Base-by-base conservation (phyloP, 768 basidiomycete genomes). In the Mycena capillaripes region DNA sequence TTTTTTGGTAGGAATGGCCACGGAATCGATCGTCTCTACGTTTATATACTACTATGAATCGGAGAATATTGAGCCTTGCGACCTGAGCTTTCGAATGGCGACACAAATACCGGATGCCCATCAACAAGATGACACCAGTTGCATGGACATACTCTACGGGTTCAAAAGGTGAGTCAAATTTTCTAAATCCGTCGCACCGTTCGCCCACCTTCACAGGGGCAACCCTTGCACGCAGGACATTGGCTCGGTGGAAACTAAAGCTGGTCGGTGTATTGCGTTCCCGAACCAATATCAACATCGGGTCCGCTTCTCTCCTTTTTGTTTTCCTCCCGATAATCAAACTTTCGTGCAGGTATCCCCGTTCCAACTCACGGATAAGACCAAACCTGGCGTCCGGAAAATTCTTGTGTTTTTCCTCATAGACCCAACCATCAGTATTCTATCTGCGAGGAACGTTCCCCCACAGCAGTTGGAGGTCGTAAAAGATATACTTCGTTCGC, bases 341-440 rank as follows among this genome's bases (percentile, higher is more conserved):
- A 14, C 46, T 23, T 50, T 21, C 23, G 17, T 56, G 21, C 27
- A 67, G 66, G 66, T 59, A 32, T 61, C 58, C 9, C 79, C 84
- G 21, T 87, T 86, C 76, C 67, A 76, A 29, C 81, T 86, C 23
- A 69, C 57, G 3, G 83, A 86, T 72, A 73, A 72, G 0, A 79
- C 79, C 19, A 81, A 81, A 60, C 82, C 81, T 4, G 86, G 85
- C 4, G 78, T 83, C 63, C 77, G 84, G 56, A 87, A 84, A 73
- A 82, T 87, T 23, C 72, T 86, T 16, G 82, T 80, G 3, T 80
- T 87, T 25, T 86, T 85, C 75, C 79, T 86, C 32, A 80, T 84
- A 58, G 83, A 86, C 64, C 81, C 81, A 0, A 73, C 78, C 50
- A 48, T 73, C 42, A 69, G 65, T 30, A 73, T 82, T 10, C 66